Evolutionary conservation across 345 rosid species (phyloP).

Genomic region (Camelina hispida): DNA sequence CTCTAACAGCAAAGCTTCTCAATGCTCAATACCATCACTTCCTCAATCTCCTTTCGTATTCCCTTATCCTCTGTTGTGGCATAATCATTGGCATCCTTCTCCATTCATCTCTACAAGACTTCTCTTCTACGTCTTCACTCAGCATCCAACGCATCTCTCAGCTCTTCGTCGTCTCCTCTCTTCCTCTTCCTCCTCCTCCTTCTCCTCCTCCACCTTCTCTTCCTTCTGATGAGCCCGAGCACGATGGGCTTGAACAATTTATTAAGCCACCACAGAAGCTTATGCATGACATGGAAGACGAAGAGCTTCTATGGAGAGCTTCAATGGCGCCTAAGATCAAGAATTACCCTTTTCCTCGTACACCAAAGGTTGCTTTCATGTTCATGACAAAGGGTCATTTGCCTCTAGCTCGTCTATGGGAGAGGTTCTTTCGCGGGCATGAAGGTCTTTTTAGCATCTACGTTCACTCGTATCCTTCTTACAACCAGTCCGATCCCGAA

Average conservation of each 20-base stretch:
- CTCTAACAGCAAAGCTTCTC: slow-evolving; percentile 43
- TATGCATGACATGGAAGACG: slow-evolving; percentile 74
- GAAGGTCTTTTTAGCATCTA: slow-evolving; percentile 66
- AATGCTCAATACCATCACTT: slow-evolving; percentile 55
- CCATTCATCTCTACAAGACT: slow-evolving; percentile 51
- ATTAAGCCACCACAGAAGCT: slow-evolving; percentile 49
- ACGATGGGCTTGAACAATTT: slow-evolving; percentile 44
- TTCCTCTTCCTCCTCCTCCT: slow-evolving; percentile 2
- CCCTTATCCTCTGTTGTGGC: slow-evolving; percentile 60
- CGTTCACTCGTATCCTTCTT: slow-evolving; percentile 67
- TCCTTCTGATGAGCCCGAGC: not conserved
- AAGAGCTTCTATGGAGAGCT: slow-evolving; percentile 76
- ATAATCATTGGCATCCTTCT: slow-evolving; percentile 60
- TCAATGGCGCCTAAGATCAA: slow-evolving; percentile 54
- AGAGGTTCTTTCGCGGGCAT: slow-evolving; percentile 73
- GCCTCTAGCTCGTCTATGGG: slow-evolving; percentile 82
- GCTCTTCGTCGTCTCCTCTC: slow-evolving; percentile 32
- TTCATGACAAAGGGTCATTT: slow-evolving; percentile 77
- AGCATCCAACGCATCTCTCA: slow-evolving; percentile 29
- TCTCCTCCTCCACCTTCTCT: not conserved
- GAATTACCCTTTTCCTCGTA: slow-evolving; percentile 53
- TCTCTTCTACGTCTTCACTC: slow-evolving; percentile 45
- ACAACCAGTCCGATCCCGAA: slow-evolving; percentile 51
- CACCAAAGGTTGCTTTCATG: slow-evolving; percentile 83
- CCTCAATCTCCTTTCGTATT: slow-evolving; percentile 50